phyloP scores from a whole-genome alignment of 371 early-diverging fungal genomes.

The Haplosporangium sp. region DNA sequence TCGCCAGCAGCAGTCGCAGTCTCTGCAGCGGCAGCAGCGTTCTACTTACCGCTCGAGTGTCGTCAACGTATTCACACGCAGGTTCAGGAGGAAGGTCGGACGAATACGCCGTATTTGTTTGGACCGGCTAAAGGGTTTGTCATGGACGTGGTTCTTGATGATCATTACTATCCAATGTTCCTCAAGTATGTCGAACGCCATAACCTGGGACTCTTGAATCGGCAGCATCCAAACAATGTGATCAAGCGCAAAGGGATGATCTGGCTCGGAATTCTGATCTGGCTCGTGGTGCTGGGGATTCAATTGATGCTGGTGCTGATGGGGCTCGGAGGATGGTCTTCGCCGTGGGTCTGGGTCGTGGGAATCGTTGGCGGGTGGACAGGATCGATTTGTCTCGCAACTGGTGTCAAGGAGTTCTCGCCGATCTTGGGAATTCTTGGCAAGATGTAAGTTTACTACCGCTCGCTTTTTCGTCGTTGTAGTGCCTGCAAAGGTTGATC shows the following conservation, averaged over 20 bases:
- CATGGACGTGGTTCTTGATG: constrained; percentile 40
- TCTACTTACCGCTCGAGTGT: constrained; percentile 47
- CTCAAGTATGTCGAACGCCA: constrained; percentile 31
- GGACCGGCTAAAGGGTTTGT: constrained; percentile 54
- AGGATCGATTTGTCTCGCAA: constrained; percentile 35
- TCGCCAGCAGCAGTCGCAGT: constrained; percentile 31
- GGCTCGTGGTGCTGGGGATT: constrained; percentile 26
- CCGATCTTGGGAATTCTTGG: constrained; percentile 45
- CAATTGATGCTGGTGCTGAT: constrained; percentile 32
- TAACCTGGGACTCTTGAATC: constrained; percentile 40
- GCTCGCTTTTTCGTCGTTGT: not conserved
- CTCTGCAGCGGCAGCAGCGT: constrained; percentile 43
- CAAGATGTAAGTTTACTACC: constrained; percentile 29
- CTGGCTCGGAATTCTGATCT: constrained; percentile 29
- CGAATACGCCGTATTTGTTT: constrained; percentile 32
- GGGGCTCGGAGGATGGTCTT: constrained; percentile 40
- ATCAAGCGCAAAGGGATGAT: constrained; percentile 29
- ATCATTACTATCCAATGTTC: constrained; percentile 46
- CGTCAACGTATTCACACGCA: constrained; percentile 47
- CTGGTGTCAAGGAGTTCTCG: constrained; percentile 41
- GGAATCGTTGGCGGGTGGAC: constrained; percentile 38
- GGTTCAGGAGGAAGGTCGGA: constrained; percentile 37
- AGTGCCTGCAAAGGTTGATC: not conserved
- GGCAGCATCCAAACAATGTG: constrained; percentile 30
- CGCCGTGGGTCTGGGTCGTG: constrained; percentile 45